Conservation (phyloP, 495 filamentous ascomycete species). For the Echria macrotheca region DNA sequence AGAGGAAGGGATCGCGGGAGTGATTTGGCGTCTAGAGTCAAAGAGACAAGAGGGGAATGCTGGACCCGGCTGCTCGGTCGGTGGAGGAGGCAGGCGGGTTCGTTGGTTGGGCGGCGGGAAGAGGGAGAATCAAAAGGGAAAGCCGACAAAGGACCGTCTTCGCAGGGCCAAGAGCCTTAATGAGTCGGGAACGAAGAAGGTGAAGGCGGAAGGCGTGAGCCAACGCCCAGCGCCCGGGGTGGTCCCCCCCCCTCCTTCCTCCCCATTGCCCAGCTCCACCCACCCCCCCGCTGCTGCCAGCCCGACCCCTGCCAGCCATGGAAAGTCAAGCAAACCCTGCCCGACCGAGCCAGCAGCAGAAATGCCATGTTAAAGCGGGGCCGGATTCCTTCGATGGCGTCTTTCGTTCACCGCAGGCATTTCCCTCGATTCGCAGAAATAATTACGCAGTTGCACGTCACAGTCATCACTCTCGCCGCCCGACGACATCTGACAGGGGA, state of each 20-base stretch:
- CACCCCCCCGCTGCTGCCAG: slow-evolving; percentile 1
- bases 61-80: slow-evolving; percentile 13
- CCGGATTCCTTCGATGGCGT: too few relatives aligned
- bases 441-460: too few relatives aligned
- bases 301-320: slow-evolving; percentile 1
- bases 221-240: slow-evolving; percentile 3
- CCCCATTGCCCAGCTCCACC: neutral
- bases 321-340: neutral
- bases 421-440: too few relatives aligned
- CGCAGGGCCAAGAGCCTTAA: slow-evolving; percentile 13
- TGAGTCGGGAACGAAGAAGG: slow-evolving; percentile 11
- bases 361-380: neutral
- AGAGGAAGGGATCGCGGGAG: neutral
- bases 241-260: neutral
- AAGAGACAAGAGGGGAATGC: neutral
- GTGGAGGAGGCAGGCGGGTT: neutral
- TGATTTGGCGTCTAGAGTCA: neutral
- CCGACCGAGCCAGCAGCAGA: neutral
- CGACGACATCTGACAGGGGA: too few relatives aligned
- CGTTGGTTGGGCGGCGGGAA: slow-evolving; percentile 2
- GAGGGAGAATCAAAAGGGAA: slow-evolving; percentile 27
- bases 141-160: slow-evolving; percentile 19
- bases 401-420: too few relatives aligned
- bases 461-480: too few relatives aligned
- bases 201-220: neutral